Conservation (phyloP, 257 asterid genomes). For the Sherardia arvensis region DNA sequence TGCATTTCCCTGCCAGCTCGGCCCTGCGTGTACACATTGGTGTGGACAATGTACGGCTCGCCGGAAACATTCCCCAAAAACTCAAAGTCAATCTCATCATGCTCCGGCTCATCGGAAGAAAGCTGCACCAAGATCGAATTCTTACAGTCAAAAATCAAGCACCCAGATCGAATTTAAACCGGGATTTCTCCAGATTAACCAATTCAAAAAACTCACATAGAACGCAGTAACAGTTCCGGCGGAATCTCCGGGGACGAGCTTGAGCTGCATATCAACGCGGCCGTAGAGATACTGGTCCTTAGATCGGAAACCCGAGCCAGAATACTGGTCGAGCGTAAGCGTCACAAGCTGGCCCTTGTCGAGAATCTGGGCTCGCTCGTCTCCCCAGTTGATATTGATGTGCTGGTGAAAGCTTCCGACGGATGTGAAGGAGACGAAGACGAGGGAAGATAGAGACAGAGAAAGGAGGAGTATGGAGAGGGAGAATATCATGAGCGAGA, state of each 20-base stretch:
- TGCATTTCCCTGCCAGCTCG: constrained; percentile 30
- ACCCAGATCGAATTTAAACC: background rate
- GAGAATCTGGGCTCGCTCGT: constrained; percentile 33
- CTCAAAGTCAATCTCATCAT: constrained; percentile 32
- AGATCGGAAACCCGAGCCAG: constrained; percentile 29
- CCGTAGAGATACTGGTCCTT: constrained; percentile 20
- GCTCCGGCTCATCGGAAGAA: constrained; percentile 23
- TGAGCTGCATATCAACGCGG: constrained; percentile 23
- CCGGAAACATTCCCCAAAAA: constrained; percentile 29
- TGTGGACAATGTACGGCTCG: constrained; percentile 27
- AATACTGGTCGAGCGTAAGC: constrained; percentile 21
- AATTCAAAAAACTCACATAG: constrained; percentile 23
- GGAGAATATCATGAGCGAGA: constrained; percentile 5
- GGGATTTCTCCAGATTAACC: background rate
- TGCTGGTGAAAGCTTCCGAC: constrained; percentile 37
- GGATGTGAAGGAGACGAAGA: constrained; percentile 14
- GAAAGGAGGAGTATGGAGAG: constrained; percentile 12
- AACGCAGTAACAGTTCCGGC: constrained; percentile 48
- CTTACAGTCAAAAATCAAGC: background rate
- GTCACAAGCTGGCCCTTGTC: constrained; percentile 35
- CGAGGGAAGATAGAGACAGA: constrained; percentile 13
- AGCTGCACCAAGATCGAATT: constrained; percentile 10
- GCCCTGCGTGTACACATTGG: constrained; percentile 26
- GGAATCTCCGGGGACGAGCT: constrained; percentile 24
- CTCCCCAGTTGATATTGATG: constrained; percentile 35